These are phyloP conservation scores for Candida vartiovaarae DNA, from an alignment of 805 yeast genomes.

Conservation along the genomic window DNA sequence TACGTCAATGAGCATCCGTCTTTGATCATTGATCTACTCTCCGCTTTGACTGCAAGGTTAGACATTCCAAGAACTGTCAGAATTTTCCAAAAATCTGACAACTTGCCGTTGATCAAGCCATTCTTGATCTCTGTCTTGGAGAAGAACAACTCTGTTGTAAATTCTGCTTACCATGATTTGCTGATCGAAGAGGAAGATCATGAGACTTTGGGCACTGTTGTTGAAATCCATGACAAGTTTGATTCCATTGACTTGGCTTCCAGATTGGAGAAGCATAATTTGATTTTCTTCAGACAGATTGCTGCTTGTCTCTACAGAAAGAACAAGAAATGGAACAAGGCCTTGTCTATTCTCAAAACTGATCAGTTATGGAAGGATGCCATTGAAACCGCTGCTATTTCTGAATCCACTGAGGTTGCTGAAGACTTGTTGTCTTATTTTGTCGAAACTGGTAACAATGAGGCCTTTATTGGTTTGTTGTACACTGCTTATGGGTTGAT, in stretches of 20 bases:
- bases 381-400: conserved; percentile 82
- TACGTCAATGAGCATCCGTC: conserved; percentile 91
- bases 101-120: conserved; percentile 92
- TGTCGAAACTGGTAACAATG: conserved; percentile 95
- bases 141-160: conserved; percentile 85
- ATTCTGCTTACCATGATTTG: conserved; percentile 91
- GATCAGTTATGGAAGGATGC: conserved; percentile 96
- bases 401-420: conserved; percentile 73
- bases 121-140: conserved; percentile 87
- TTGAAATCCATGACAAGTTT: conserved; percentile 85
- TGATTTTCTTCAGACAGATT: conserved; percentile 91
- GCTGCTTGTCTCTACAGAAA: conserved; percentile 92
- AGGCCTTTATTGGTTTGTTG: conserved; percentile 85
- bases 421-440: conserved; percentile 86
- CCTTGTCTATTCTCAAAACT: conserved; percentile 78
- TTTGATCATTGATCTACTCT: conserved; percentile 75
- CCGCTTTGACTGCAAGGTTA: conserved; percentile 79
- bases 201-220: conserved; percentile 78
- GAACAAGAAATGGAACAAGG: conserved; percentile 88
- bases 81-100: conserved; percentile 91
- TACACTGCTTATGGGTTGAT: conserved; percentile 79
- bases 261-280: conserved; percentile 84
- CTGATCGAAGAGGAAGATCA: conserved; percentile 95
- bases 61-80: conserved; percentile 93
- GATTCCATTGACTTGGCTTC: conserved; percentile 90